Conservation (phyloP, 306 rosid species). For the Cicer chorassanicum region DNA sequence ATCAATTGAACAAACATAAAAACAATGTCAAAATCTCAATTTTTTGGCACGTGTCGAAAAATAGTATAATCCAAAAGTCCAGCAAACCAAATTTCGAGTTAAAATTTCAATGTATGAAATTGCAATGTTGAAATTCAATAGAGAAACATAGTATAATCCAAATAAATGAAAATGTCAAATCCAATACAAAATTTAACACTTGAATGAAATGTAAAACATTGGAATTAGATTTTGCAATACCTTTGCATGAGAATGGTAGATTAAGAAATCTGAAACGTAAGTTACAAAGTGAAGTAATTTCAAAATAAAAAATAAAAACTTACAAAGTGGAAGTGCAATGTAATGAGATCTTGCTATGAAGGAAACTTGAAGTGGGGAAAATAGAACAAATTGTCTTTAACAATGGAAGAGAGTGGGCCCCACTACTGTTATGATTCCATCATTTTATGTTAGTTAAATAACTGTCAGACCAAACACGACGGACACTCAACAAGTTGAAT, state of each 20-base stretch:
- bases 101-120: neutral
- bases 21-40: conserved; percentile 8
- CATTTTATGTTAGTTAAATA: conserved; percentile 9
- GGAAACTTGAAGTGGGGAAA: neutral
- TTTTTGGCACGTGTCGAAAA: too few species aligned
- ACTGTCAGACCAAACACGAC: conserved; percentile 5
- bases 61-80: too few species aligned
- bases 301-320: neutral
- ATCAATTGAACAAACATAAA: conserved; percentile 39
- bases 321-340: conserved; percentile 1
- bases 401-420: neutral
- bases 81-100: neutral
- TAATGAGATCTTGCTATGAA: neutral
- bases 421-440: neutral
- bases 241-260: neutral
- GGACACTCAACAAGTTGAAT: conserved; percentile 9
- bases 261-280: neutral
- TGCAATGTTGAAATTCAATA: neutral
- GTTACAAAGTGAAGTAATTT: neutral
- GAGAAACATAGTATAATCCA: neutral
- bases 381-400: too few species aligned
- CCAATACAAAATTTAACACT: neutral
- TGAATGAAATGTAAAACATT: neutral
- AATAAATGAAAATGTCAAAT: neutral
- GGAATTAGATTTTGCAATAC: neutral